phyloP scores from a whole-genome alignment of 108 stramenopile genomes.

The Discostella stelligeroides region DNA sequence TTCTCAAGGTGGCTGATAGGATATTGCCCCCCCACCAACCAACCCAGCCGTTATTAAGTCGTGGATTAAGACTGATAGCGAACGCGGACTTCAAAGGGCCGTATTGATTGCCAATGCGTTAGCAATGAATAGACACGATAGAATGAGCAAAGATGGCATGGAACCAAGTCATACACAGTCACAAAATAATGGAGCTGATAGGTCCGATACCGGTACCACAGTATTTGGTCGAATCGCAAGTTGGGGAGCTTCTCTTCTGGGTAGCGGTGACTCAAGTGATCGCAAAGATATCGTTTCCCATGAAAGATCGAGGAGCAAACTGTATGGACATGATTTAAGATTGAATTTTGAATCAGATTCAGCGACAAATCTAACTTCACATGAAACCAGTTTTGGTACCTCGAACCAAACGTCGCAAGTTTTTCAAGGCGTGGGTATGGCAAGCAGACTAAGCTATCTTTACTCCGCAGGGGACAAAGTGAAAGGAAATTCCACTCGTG shows the following conservation, averaged over 20 bases:
- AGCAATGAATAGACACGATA: conserved; percentile 17
- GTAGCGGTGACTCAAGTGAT: conserved; percentile 1
- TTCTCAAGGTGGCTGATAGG: background rate
- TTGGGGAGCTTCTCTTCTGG: conserved; percentile 25
- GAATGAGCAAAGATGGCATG: background rate
- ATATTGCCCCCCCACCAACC: background rate
- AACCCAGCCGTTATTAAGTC: conserved; percentile 41
- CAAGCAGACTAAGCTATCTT: conserved; percentile 12
- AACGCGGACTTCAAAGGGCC: conserved; percentile 32
- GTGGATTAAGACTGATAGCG: conserved; percentile 32
- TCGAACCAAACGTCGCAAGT: conserved; percentile 1
- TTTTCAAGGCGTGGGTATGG: conserved; percentile 7
- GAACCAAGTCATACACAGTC: background rate
- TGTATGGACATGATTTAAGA: background rate
- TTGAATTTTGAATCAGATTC: background rate
- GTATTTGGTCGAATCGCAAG: conserved; percentile 22
- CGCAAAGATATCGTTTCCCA: background rate
- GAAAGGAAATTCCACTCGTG: background rate
- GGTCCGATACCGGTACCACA: background rate
- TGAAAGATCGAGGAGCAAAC: background rate
- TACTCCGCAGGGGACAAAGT: background rate
- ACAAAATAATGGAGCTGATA: conserved; percentile 1
- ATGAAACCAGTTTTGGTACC: background rate
- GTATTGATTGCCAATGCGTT: conserved; percentile 18
- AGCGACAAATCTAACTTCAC: background rate